Evolutionary conservation across 23 red algal species (phyloP).

Genomic region (Gracilariopsis chorda): DNA sequence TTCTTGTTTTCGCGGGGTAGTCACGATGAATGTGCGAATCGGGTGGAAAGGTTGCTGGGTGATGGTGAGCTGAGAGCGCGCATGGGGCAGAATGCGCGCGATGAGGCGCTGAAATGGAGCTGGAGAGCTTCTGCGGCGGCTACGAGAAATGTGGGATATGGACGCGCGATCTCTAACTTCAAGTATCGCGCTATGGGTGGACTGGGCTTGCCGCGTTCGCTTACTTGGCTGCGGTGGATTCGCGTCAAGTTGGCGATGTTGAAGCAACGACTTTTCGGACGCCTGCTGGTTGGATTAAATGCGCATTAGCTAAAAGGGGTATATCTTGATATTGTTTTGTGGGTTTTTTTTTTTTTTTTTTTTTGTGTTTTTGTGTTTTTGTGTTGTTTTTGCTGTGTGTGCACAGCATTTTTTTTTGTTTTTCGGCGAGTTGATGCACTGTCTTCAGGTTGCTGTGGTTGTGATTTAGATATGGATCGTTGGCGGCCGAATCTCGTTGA

Average conservation of each 20-base stretch:
- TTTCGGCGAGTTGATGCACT: neutral
- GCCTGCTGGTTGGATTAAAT: neutral
- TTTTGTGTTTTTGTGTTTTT: slow-evolving; percentile 3
- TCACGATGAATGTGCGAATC: slow-evolving; percentile 32
- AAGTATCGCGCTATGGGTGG: slow-evolving; percentile 77
- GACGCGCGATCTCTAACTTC: slow-evolving; percentile 89
- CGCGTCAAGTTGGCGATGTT: slow-evolving; percentile 38
- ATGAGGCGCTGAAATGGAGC: slow-evolving; percentile 81
- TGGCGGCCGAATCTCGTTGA: neutral
- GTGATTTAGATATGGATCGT: neutral
- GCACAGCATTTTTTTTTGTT: too few species aligned
- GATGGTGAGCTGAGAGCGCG: slow-evolving; percentile 31
- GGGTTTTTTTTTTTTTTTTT: neutral
- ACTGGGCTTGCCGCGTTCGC: slow-evolving; percentile 77
- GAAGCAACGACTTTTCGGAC: slow-evolving; percentile 22
- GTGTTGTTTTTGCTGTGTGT: too few species aligned
- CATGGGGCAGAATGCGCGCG: slow-evolving; percentile 57
- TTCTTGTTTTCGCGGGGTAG: slow-evolving; percentile 77
- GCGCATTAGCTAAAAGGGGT: neutral
- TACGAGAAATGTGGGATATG: slow-evolving; percentile 85
- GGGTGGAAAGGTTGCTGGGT: slow-evolving; percentile 49
- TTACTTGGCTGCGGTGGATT: slow-evolving; percentile 91
- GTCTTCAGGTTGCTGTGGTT: neutral
- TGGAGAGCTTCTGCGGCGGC: slow-evolving; percentile 89
- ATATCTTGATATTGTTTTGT: neutral